Evolutionary conservation across 257 asterid genomes (phyloP).

Genomic region (Solanum virginianum): DNA sequence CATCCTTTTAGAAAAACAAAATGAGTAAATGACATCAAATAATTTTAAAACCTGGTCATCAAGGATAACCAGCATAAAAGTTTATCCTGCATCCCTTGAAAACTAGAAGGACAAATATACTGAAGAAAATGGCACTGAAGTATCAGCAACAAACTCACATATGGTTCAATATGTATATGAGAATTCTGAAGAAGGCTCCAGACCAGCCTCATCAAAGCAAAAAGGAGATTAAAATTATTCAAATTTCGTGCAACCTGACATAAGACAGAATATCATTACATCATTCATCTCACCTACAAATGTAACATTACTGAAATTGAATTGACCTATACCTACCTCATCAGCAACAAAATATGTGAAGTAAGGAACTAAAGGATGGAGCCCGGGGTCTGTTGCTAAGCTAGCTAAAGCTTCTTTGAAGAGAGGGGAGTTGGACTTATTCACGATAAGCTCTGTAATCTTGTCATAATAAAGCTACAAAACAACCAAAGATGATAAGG

Average conservation of each 20-base stretch:
- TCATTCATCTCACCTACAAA: neutral
- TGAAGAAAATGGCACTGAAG: neutral
- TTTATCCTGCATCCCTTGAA: neutral
- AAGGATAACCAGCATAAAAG: neutral
- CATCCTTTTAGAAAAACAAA: neutral
- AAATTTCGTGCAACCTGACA: conserved; percentile 81
- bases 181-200: conserved; percentile 94
- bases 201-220: conserved; percentile 92
- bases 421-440: conserved; percentile 60
- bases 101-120: neutral
- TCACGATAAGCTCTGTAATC: conserved; percentile 72
- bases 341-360: conserved; percentile 87
- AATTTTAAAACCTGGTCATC: neutral
- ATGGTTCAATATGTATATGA: conserved; percentile 86
- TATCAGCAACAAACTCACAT: conserved; percentile 40
- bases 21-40: neutral
- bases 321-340: conserved; percentile 40
- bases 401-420: conserved; percentile 75
- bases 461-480: conserved; percentile 95
- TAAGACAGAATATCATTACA: conserved; percentile 2
- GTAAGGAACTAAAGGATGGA: conserved; percentile 95
- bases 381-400: conserved; percentile 97
- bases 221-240: conserved; percentile 59
- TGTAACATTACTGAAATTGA: neutral
- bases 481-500: conserved; percentile 11